Evolutionary conservation across 1,139 yeast species (phyloP), one percentile per base, ranked within the genome.

Genomic region (Pichia sp.): DNA sequence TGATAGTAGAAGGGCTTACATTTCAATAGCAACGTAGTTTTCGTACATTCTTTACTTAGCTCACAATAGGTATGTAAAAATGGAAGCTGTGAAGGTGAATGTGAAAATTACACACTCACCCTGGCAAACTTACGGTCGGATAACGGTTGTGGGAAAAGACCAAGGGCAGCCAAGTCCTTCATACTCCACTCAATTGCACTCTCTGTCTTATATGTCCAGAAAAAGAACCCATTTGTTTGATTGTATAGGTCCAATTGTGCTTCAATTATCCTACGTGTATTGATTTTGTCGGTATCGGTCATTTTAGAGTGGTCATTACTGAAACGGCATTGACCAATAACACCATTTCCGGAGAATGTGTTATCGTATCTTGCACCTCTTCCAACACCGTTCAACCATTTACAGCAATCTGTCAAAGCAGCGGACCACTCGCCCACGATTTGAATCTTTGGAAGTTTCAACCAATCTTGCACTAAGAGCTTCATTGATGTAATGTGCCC

Each of bases 181-280:
- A 83, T 67, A 62, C 85, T 94, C 97, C 97, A 91, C 57, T 88
- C 97, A 35, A 80, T 58, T 15, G 93, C 74, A 50, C 63, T 60
- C 58, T 91, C 97, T 22, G 94, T 82, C 66, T 86, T 88, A 77
- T 83, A 87, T 59, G 79, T 77, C 98, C 96, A 91, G 67, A 81
- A 84, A 42, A 87, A 69, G 87, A 94, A 87, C 13, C 96, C 96
- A 40, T 70, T 69, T 32, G 74, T 70, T 49, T 68, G 69, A 50
- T 79, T 86, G 52, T 69, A 86, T 3, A 93, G 82, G 53, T 85
- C 96, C 49, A 91, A 62, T 65, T 91, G 97, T 22, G 95, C 95
- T 61, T 88, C 96, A 40, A 88, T 67, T 55, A 70, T 82, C 48
- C 64, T 69, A 55, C 96, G 75, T 16, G 82, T 76, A 49, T 79